Conservation (phyloP, 2,329 filamentous ascomycete species). For the Kalmusia sp. region DNA sequence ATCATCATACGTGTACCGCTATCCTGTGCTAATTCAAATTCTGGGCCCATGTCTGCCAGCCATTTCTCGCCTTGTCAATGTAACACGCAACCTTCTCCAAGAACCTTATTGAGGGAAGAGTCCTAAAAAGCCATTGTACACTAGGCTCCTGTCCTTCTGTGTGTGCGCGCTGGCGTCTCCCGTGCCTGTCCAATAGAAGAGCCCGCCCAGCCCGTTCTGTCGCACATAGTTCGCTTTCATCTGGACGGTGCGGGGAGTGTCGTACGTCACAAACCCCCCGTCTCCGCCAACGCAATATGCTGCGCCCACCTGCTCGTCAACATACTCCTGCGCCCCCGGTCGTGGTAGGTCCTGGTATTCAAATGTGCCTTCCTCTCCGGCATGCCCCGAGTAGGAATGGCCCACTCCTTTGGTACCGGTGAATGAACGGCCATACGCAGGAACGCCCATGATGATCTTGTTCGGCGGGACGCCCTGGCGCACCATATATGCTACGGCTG, state of each 20-base stretch:
- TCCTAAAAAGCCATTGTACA: slow-evolving; percentile 65
- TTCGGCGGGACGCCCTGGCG: slow-evolving; percentile 70
- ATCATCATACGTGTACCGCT: background rate
- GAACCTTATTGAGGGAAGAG: slow-evolving; percentile 47
- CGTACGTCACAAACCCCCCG: slow-evolving; percentile 80
- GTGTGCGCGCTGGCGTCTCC: slow-evolving; percentile 64
- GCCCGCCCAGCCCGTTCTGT: slow-evolving; percentile 72
- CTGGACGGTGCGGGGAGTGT: slow-evolving; percentile 77
- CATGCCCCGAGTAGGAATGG: slow-evolving; percentile 61
- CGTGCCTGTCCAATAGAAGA: slow-evolving; percentile 85
- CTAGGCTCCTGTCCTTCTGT: slow-evolving; percentile 60
- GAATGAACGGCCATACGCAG: slow-evolving; percentile 78
- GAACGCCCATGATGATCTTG: slow-evolving; percentile 79
- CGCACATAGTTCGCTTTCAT: slow-evolving; percentile 78
- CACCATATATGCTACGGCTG: slow-evolving; percentile 70
- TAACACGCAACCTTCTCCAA: background rate
- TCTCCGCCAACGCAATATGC: slow-evolving; percentile 77
- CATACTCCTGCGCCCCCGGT: slow-evolving; percentile 66
- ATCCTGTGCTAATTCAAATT: too few species aligned
- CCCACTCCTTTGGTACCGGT: slow-evolving; percentile 70
- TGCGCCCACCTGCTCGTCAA: slow-evolving; percentile 72
- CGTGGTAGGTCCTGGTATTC: slow-evolving; percentile 75
- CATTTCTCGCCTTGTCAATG: background rate
- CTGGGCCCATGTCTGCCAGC: too few species aligned
- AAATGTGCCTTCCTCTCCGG: slow-evolving; percentile 72